phyloP scores from a whole-genome alignment of 1,284 basidiomycete species.

The Tilletia caries region DNA sequence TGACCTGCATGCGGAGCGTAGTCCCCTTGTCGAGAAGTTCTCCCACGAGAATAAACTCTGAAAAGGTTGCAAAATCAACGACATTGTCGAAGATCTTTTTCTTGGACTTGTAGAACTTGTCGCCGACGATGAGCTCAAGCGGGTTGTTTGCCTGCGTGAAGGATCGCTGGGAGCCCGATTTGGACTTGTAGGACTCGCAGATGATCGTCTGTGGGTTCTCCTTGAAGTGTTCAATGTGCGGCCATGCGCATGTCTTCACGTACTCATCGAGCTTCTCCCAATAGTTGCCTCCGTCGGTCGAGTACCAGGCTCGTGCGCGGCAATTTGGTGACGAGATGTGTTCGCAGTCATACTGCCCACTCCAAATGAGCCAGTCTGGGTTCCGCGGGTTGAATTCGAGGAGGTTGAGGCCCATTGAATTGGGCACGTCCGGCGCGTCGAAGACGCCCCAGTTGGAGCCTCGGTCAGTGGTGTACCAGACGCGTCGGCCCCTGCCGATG shows the following conservation, averaged over 20 bases:
- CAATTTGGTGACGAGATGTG: constrained; percentile 46
- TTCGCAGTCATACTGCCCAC: constrained; percentile 69
- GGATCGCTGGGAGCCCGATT: constrained; percentile 72
- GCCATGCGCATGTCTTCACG: constrained; percentile 89
- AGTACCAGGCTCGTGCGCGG: constrained; percentile 44
- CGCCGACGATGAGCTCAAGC: constrained; percentile 74
- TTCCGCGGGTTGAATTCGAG: constrained; percentile 80
- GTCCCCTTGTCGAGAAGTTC: constrained; percentile 62
- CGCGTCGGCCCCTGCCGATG: constrained; percentile 67
- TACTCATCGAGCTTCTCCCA: constrained; percentile 82
- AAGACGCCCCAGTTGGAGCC: constrained; percentile 71
- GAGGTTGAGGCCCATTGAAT: constrained; percentile 71
- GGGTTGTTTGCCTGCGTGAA: constrained; percentile 61
- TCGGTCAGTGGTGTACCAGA: constrained; percentile 75
- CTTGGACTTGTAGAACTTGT: constrained; percentile 70
- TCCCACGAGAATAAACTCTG: constrained; percentile 89
- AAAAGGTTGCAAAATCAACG: constrained; percentile 93
- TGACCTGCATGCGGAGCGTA: constrained; percentile 73
- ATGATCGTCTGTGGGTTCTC: constrained; percentile 82
- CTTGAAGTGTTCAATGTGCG: constrained; percentile 70
- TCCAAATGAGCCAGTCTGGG: constrained; percentile 85
- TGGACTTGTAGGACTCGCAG: constrained; percentile 82
- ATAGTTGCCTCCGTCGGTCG: constrained; percentile 62
- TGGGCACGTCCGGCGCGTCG: constrained; percentile 68
- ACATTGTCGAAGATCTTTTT: constrained; percentile 74